phyloP scores from a whole-genome alignment of 257 asterid species.

The Anisodus acutangulus region DNA sequence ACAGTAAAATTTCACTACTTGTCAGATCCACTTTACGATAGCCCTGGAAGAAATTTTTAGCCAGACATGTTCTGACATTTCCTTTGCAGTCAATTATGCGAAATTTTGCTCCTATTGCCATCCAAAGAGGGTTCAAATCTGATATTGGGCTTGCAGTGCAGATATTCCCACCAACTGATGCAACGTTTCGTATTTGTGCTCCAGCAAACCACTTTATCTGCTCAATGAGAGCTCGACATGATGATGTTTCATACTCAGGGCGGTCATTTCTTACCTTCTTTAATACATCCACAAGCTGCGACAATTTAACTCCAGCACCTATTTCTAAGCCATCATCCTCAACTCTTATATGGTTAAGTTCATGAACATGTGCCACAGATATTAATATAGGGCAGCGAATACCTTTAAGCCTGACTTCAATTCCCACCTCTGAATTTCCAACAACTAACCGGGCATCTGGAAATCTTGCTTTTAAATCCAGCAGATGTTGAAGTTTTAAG shows the following conservation, averaged over 20 bases:
- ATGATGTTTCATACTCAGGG: constrained; percentile 63
- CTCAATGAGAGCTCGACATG: constrained; percentile 75
- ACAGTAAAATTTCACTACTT: constrained; percentile 70
- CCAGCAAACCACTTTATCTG: constrained; percentile 98
- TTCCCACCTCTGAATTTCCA: constrained; percentile 92
- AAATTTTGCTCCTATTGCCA: constrained; percentile 81
- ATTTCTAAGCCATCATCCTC: constrained; percentile 83
- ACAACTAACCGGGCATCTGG: constrained; percentile 76
- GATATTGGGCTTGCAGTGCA: constrained; percentile 99
- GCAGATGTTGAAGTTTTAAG: constrained; percentile 62
- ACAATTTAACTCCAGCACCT: constrained; percentile 87
- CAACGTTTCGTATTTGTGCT: constrained; percentile 80
- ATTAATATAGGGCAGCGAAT: constrained; percentile 72
- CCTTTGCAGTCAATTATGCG: constrained; percentile 67
- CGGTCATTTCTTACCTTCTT: constrained; percentile 52
- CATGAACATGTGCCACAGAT: constrained; percentile 73
- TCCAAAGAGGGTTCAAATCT: constrained; percentile 94
- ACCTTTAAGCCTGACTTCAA: constrained; percentile 83
- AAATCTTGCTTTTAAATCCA: constrained; percentile 65
- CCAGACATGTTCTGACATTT: constrained; percentile 60
- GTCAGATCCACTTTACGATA: constrained; percentile 88
- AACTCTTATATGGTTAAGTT: constrained; percentile 60
- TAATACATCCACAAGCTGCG: constrained; percentile 65
- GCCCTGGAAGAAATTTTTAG: constrained; percentile 76
- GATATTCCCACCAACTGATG: constrained; percentile 93